Conservation (phyloP, 352 stramenopile genomes). For the Poterioochromonas sp. region DNA sequence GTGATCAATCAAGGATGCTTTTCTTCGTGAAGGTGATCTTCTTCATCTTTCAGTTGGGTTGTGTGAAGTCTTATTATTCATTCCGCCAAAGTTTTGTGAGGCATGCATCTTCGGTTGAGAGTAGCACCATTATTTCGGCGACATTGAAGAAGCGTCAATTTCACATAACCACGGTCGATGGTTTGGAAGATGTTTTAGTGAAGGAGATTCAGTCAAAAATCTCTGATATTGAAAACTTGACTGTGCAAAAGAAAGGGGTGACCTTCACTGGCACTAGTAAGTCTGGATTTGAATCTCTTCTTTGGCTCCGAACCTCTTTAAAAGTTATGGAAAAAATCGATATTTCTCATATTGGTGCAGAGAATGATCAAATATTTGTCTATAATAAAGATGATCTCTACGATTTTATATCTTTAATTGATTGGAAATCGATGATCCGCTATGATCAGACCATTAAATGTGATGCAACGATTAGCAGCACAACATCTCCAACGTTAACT, state of each 20-base stretch:
- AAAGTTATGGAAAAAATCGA: constrained; percentile 16
- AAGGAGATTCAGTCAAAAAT: neutral
- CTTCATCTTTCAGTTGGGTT: too few species aligned
- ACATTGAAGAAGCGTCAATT: too few species aligned
- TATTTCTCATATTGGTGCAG: too few species aligned
- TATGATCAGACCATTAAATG: neutral
- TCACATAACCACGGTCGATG: too few species aligned
- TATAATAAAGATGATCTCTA: neutral
- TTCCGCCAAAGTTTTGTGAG: too few species aligned
- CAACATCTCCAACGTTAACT: constrained; percentile 54
- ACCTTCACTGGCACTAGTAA: neutral
- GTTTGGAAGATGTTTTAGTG: constrained; percentile 1
- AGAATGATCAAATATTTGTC: neutral
- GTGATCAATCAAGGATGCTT: too few species aligned
- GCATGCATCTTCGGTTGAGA: too few species aligned
- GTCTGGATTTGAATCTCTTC: neutral
- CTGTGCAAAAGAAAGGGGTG: neutral
- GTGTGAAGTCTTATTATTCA: too few species aligned
- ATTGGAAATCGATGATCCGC: neutral
- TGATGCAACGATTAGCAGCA: constrained; percentile 39
- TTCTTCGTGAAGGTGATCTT: too few species aligned
- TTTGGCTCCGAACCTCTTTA: neutral
- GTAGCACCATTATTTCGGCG: too few species aligned
- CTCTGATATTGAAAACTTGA: neutral
- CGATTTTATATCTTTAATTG: neutral